Conservation (phyloP, 2,329 filamentous ascomycete species). For the Alternaria sp. region DNA sequence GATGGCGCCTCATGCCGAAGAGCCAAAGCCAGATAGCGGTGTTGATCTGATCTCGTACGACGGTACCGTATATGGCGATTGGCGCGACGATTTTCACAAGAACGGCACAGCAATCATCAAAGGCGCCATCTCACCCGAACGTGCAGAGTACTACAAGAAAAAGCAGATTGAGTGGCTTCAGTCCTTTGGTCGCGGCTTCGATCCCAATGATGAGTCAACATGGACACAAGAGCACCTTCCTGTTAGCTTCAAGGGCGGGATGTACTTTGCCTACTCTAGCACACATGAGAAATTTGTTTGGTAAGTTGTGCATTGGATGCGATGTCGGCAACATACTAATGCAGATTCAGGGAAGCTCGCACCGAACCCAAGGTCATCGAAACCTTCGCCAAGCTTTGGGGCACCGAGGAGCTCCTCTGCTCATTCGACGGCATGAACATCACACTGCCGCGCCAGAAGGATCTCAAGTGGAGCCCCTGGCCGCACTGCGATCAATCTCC, state of each 20-base stretch:
- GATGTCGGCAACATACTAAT: neutral
- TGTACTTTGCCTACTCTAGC: conserved; percentile 50
- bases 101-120: conserved; percentile 53
- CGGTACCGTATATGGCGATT: conserved; percentile 16
- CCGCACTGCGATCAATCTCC: conserved; percentile 41
- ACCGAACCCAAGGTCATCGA: neutral
- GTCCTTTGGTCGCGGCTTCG: conserved; percentile 51
- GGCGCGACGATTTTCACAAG: conserved; percentile 44
- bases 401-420: neutral
- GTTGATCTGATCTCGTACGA: conserved; percentile 24
- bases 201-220: conserved; percentile 42
- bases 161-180: conserved; percentile 53
- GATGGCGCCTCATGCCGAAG: conserved; percentile 27
- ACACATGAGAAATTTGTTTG: conserved; percentile 53
- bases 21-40: conserved; percentile 19
- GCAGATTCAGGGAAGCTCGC: neutral
- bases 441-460: neutral
- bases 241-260: conserved; percentile 52
- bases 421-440: neutral
- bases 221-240: conserved; percentile 49
- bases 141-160: conserved; percentile 49
- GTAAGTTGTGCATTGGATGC: neutral
- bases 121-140: conserved; percentile 47
- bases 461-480: neutral
- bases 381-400: neutral